These are phyloP conservation scores for Annulohypoxylon stygium DNA, from an alignment of 495 filamentous ascomycete genomes.

Conservation along the genomic window DNA sequence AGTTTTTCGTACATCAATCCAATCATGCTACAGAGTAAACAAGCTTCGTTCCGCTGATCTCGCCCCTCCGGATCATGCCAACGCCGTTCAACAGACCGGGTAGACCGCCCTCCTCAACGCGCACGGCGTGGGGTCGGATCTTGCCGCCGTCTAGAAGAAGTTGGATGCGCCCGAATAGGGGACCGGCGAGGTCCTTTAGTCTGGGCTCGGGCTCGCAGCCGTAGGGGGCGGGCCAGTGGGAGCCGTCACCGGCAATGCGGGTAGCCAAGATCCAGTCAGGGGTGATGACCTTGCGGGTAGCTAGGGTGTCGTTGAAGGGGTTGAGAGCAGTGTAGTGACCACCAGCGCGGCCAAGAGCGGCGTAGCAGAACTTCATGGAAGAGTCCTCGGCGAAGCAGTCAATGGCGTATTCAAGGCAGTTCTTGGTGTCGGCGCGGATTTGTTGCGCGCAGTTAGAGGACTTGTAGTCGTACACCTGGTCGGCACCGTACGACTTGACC, in stretches of 20 bases:
- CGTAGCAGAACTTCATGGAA: conserved; percentile 41
- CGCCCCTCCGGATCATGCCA: conserved; percentile 62
- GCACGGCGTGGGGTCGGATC: conserved; percentile 64
- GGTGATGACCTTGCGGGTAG: conserved; percentile 30
- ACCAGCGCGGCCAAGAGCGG: conserved; percentile 40
- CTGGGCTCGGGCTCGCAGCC: conserved; percentile 18
- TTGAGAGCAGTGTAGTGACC: conserved; percentile 46
- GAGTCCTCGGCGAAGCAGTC: conserved; percentile 57
- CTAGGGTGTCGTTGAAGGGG: conserved; percentile 27
- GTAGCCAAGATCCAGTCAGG: conserved; percentile 33
- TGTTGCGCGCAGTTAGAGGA: conserved; percentile 56
- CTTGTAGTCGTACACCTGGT: conserved; percentile 68
- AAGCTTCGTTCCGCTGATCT: conserved; percentile 69
- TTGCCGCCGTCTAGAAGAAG: conserved; percentile 61
- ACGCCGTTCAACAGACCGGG: conserved; percentile 67
- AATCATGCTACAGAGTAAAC: conserved; percentile 51
- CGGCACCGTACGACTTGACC: conserved; percentile 65
- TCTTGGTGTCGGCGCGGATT: conserved; percentile 55
- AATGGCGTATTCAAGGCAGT: conserved; percentile 54
- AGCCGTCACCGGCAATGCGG: conserved; percentile 24
- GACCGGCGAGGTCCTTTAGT: conserved; percentile 57
- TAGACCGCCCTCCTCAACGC: conserved; percentile 62
- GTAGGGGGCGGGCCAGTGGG: not conserved
- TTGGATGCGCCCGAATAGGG: conserved; percentile 57
- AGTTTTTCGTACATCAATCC: conserved; percentile 4